These are phyloP conservation scores for Arthroderma sp. DNA, from an alignment of 2,329 filamentous ascomycete species.

Conservation along the genomic window DNA sequence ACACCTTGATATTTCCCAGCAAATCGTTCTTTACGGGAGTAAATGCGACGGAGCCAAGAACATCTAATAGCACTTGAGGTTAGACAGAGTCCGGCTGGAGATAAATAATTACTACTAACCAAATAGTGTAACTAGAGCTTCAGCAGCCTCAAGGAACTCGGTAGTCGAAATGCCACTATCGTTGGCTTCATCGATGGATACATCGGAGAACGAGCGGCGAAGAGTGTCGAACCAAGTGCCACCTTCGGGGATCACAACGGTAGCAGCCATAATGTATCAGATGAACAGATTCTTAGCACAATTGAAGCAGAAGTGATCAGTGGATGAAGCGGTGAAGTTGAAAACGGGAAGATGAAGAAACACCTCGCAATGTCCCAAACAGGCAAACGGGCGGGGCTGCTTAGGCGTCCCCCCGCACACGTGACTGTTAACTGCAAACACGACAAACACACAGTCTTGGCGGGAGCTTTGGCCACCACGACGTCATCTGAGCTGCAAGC, in stretches of 20 bases:
- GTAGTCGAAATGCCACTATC: conserved; percentile 68
- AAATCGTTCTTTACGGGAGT: conserved; percentile 85
- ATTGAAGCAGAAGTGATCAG: no score
- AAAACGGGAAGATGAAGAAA: no score
- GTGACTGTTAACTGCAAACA: no score
- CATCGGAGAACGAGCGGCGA: conserved; percentile 70
- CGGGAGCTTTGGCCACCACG: no score
- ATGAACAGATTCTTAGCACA: no score
- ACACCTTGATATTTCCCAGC: conserved; percentile 77
- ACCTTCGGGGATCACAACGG: conserved; percentile 43
- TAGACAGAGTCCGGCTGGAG: no score
- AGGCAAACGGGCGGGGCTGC: no score
- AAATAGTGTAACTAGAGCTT: conserved; percentile 77
- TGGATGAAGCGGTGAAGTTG: no score
- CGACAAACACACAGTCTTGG: no score
- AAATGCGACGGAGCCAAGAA: conserved; percentile 61
- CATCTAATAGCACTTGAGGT: conserved; percentile 30
- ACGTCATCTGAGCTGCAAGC: no score
- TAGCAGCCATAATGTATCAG: conserved; percentile 37
- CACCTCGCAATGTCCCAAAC: no score
- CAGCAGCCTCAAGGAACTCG: conserved; percentile 82
- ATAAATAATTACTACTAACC: conserved; percentile 38
- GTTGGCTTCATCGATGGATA: conserved; percentile 59
- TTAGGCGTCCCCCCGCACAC: no score
- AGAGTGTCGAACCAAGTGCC: conserved; percentile 77